These are phyloP conservation scores for Aspergillus costaricaensis DNA, from an alignment of 2,329 filamentous ascomycete species.

Conservation along the genomic window DNA sequence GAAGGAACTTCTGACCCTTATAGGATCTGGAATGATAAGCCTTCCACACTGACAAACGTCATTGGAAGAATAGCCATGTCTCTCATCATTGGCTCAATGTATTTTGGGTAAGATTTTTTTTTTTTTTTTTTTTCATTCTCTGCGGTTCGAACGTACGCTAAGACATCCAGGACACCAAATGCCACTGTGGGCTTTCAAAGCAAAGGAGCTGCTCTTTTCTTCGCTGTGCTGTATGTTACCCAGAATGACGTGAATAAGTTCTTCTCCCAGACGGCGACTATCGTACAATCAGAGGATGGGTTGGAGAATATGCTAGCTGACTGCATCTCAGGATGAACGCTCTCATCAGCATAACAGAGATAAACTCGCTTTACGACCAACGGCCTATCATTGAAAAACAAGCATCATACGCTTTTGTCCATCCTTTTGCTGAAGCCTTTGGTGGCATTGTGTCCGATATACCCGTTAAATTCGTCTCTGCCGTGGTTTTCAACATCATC, in stretches of 20 bases:
- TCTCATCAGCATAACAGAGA: constrained; percentile 68
- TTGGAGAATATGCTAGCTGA: background rate
- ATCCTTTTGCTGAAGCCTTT: constrained; percentile 82
- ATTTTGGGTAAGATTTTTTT: constrained; percentile 29
- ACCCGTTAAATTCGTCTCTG: constrained; percentile 76
- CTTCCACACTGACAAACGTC: constrained; percentile 67
- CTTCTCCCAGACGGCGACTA: too few species aligned
- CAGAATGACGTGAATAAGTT: too few species aligned
- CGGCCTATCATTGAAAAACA: constrained; percentile 93
- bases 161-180: constrained; percentile 67
- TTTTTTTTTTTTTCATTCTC: too few species aligned
- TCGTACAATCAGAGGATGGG: too few species aligned
- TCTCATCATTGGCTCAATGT: constrained; percentile 69
- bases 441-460: constrained; percentile 84
- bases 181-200: constrained; percentile 74
- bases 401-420: constrained; percentile 81
- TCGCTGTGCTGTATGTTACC: constrained; percentile 67
- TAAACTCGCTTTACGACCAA: constrained; percentile 84
- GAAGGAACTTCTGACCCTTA: constrained; percentile 14
- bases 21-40: constrained; percentile 72
- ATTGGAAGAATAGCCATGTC: constrained; percentile 71
- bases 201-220: constrained; percentile 79
- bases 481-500: constrained; percentile 74
- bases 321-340: constrained; percentile 47
- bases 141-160: constrained; percentile 1